Evolutionary conservation across 1,284 basidiomycete species (phyloP).

Genomic region (Marasmius tenuissimus): DNA sequence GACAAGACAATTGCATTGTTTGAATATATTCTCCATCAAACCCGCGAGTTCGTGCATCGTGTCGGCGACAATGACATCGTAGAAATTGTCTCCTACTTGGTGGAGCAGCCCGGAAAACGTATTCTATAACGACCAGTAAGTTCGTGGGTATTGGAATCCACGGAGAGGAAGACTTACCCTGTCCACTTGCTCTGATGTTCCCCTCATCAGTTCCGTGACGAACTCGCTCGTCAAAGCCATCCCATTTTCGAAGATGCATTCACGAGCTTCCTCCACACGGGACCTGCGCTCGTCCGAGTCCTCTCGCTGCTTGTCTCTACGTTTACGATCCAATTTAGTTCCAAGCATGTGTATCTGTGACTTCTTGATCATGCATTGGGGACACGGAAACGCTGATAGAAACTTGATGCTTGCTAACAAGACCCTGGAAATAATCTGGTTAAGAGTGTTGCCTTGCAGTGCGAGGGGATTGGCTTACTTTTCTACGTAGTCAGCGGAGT

Average conservation of each 20-base stretch:
- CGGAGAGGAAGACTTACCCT: not conserved
- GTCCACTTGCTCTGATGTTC: not conserved
- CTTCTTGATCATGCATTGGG: not conserved
- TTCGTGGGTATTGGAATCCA: too few species aligned
- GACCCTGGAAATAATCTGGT: too few species aligned
- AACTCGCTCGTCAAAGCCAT: not conserved
- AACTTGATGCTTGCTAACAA: not conserved
- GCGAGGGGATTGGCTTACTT: too few species aligned
- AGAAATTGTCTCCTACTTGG: not conserved
- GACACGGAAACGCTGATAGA: not conserved
- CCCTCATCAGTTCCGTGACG: not conserved
- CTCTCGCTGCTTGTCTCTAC: not conserved
- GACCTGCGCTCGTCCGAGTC: not conserved
- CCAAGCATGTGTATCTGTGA: not conserved
- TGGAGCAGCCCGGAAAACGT: not conserved
- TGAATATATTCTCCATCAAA: not conserved
- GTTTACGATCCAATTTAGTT: not conserved
- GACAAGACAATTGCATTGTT: not conserved
- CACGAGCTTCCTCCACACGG: not conserved
- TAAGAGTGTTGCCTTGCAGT: too few species aligned
- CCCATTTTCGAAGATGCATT: not conserved
- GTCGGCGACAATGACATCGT: not conserved
- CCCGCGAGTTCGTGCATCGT: not conserved
- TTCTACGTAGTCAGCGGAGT: constrained; percentile 1
- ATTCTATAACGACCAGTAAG: not conserved